These are phyloP conservation scores for Plasmopara viticola DNA, from an alignment of 352 stramenopile species.

Conservation along the genomic window DNA sequence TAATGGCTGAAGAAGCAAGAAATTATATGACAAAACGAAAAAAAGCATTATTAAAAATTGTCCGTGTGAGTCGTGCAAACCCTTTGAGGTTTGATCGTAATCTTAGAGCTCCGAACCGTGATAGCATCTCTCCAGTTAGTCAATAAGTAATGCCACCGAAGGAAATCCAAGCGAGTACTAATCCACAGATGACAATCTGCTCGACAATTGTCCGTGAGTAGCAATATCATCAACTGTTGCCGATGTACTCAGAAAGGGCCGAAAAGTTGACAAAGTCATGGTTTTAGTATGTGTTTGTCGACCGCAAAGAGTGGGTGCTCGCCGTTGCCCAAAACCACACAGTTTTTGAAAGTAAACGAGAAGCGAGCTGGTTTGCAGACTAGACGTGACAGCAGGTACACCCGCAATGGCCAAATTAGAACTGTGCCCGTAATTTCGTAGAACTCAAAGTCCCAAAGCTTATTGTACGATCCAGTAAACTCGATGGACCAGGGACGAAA, in stretches of 20 bases:
- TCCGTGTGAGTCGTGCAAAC: conserved; percentile 4
- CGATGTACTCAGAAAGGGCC: too few relatives aligned
- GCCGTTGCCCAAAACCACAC: not conserved
- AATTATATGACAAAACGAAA: not conserved
- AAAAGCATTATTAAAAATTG: conserved; percentile 6
- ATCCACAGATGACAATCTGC: too few relatives aligned
- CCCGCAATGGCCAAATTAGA: not conserved
- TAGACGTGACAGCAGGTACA: not conserved
- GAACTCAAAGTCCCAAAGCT: not conserved
- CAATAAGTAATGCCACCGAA: too few relatives aligned
- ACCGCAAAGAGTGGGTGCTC: not conserved
- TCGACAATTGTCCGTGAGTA: not conserved
- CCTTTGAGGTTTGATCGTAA: conserved; percentile 2
- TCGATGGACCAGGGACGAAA: not conserved
- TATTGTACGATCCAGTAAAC: not conserved
- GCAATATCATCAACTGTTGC: too few relatives aligned
- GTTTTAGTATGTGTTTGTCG: too few relatives aligned
- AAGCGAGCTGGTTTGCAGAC: not conserved
- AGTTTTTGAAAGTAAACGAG: not conserved
- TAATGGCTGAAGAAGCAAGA: not conserved
- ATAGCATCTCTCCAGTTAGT: not conserved
- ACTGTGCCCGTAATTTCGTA: not conserved
- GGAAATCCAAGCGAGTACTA: too few relatives aligned
- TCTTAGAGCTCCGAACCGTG: conserved; percentile 4
- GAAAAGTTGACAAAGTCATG: too few relatives aligned